Conservation (phyloP, 805 yeast genomes). For the Cyberlindnera euphorbiiphila region DNA sequence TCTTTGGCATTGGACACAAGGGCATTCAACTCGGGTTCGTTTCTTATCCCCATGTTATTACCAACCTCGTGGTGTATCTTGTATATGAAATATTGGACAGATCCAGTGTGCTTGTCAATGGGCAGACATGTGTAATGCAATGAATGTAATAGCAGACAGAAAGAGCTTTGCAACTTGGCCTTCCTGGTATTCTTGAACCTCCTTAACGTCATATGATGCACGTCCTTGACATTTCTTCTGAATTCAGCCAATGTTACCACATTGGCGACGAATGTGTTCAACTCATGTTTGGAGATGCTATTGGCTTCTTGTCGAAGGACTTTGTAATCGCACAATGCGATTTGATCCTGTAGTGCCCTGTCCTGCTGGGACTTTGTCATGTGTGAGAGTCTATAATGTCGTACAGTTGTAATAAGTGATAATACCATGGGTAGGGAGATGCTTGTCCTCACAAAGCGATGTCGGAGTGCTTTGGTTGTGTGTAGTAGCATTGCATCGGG, state of each 20-base stretch:
- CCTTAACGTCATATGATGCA: not conserved
- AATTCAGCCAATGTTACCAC: slow-evolving; percentile 12
- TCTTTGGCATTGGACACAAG: not conserved
- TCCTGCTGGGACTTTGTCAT: slow-evolving; percentile 9
- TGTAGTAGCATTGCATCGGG: too few species aligned
- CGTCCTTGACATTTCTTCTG: slow-evolving; percentile 13
- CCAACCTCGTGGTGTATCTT: slow-evolving; percentile 1
- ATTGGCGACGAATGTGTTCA: slow-evolving; percentile 10
- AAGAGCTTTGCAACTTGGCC: slow-evolving; percentile 11
- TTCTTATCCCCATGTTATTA: not conserved
- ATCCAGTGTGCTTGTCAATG: slow-evolving; percentile 1
- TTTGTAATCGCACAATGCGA: slow-evolving; percentile 15
- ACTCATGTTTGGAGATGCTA: not conserved
- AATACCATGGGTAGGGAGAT: too few species aligned
- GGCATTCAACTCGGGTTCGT: not conserved
- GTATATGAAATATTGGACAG: slow-evolving; percentile 1
- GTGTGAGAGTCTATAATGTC: slow-evolving; percentile 9
- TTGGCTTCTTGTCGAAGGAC: slow-evolving; percentile 8
- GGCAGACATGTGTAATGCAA: slow-evolving; percentile 16
- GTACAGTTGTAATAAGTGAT: not conserved
- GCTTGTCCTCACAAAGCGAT: too few species aligned
- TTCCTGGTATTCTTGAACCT: slow-evolving; percentile 10
- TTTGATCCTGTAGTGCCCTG: slow-evolving; percentile 6
- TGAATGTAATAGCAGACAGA: slow-evolving; percentile 18
- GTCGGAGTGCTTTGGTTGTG: too few species aligned